These are phyloP conservation scores for Brasenia schreberi DNA, from an alignment of 164 flowering plant species.

Conservation along the genomic window DNA sequence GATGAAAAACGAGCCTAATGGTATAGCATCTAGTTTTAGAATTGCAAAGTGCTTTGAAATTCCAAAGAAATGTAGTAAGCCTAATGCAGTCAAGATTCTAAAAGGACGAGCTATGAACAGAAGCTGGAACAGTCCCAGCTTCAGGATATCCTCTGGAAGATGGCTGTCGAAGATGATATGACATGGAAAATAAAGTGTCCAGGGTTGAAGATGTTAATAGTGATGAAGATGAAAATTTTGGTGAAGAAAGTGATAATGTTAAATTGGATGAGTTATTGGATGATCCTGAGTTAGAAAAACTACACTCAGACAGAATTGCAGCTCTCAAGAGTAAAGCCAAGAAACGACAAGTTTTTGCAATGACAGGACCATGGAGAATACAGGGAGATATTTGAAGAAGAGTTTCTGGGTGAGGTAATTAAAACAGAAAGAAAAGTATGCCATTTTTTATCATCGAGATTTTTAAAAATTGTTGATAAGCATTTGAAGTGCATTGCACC, in stretches of 20 bases:
- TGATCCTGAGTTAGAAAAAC: slow-evolving; percentile 93
- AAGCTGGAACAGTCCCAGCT: no score
- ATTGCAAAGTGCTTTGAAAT: no score
- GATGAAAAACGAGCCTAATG: no score
- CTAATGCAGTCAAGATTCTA: no score
- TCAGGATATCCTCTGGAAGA: no score
- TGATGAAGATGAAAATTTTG: no score
- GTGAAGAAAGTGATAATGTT: slow-evolving; percentile 59
- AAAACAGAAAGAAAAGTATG: slow-evolving; percentile 72
- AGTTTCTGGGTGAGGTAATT: slow-evolving; percentile 90
- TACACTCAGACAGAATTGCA: slow-evolving; percentile 91
- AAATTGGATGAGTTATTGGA: slow-evolving; percentile 90
- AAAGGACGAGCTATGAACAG: no score
- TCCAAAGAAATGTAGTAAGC: no score
- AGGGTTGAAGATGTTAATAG: no score
- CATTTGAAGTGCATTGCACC: slow-evolving; percentile 79
- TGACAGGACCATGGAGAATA: slow-evolving; percentile 91
- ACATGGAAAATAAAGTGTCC: no score
- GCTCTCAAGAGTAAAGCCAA: slow-evolving; percentile 92
- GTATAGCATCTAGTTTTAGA: no score
- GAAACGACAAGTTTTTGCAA: slow-evolving; percentile 61
- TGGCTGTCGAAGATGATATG: no score
- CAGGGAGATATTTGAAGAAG: slow-evolving; percentile 80
- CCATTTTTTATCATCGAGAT: slow-evolving; percentile 88
- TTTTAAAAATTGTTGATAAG: slow-evolving; percentile 98